phyloP scores from a whole-genome alignment of 202 grass and related monocot genomes.

The Musa balbisiana region DNA sequence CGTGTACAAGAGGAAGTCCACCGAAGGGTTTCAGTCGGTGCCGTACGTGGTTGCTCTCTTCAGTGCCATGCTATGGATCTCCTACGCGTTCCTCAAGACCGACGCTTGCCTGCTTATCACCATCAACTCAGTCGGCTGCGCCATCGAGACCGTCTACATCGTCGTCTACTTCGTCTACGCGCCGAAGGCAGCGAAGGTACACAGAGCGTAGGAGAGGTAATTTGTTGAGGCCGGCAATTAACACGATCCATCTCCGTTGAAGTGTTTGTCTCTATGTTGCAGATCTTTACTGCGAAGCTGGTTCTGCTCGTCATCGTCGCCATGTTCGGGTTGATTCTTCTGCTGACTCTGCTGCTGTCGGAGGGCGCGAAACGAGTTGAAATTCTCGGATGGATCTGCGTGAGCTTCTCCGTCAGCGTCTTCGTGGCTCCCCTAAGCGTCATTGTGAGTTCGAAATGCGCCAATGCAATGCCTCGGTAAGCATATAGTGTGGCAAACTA shows the following conservation, averaged over 20 bases:
- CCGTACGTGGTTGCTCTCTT: constrained; percentile 84
- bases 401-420: constrained; percentile 56
- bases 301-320: constrained; percentile 59
- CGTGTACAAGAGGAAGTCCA: constrained; percentile 68
- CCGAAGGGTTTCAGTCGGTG: constrained; percentile 72
- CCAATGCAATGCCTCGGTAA: background rate
- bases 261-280: background rate
- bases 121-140: constrained; percentile 57
- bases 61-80: constrained; percentile 89
- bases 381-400: constrained; percentile 80
- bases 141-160: constrained; percentile 83
- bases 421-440: constrained; percentile 89
- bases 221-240: too few relatives aligned
- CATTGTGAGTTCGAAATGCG: constrained; percentile 35
- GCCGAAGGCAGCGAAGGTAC: constrained; percentile 43
- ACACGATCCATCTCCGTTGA: background rate
- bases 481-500: background rate
- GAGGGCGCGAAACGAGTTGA: constrained; percentile 32
- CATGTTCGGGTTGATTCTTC: constrained; percentile 49
- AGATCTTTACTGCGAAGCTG: constrained; percentile 53
- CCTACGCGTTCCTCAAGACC: constrained; percentile 65
- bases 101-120: constrained; percentile 59
- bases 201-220: too few relatives aligned
- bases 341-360: constrained; percentile 50
- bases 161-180: constrained; percentile 56